Percentiles rank a stretch among this genome's conserved stretches.
phyloP scores from a whole-genome alignment of 441 rosid species.

The Gossypium schwendimanii region DNA sequence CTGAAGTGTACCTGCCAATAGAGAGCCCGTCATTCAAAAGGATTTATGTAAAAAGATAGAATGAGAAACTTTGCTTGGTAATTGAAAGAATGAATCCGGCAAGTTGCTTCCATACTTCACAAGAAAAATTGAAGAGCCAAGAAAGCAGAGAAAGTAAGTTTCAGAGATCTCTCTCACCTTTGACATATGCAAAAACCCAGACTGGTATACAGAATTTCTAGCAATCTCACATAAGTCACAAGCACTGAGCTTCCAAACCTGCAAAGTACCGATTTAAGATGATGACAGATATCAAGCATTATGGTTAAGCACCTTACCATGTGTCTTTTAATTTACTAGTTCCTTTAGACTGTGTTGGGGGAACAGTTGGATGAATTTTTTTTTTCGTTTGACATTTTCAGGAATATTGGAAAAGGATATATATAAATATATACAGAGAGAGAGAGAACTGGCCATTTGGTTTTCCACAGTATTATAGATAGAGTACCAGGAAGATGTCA shows the following conservation, averaged over 20 bases:
- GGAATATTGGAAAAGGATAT: not conserved
- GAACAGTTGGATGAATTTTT: not conserved
- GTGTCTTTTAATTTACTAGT: not conserved
- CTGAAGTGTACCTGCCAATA: not conserved
- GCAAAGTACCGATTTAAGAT: constrained; percentile 6
- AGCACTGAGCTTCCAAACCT: constrained; percentile 73
- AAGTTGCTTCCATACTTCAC: not conserved
- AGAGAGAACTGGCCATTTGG: too few relatives aligned
- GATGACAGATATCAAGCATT: not conserved
- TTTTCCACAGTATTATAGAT: not conserved
- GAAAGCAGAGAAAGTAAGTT: not conserved
- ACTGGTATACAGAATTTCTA: constrained; percentile 65
- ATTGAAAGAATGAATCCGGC: not conserved
- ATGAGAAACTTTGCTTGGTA: not conserved
- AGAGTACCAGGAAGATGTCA: not conserved
- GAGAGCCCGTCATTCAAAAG: not conserved
- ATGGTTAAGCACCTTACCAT: not conserved
- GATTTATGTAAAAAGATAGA: not conserved
- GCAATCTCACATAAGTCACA: constrained; percentile 67
- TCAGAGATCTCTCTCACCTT: constrained; percentile 36
- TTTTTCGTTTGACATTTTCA: not conserved
- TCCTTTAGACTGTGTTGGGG: not conserved
- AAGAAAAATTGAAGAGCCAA: not conserved
- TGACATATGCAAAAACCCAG: constrained; percentile 55
- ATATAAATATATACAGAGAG: not conserved